Evolutionary conservation across 441 rosid genomes (phyloP), one percentile per base, ranked within the genome.

Genomic region (Eutrema salsugineum): DNA sequence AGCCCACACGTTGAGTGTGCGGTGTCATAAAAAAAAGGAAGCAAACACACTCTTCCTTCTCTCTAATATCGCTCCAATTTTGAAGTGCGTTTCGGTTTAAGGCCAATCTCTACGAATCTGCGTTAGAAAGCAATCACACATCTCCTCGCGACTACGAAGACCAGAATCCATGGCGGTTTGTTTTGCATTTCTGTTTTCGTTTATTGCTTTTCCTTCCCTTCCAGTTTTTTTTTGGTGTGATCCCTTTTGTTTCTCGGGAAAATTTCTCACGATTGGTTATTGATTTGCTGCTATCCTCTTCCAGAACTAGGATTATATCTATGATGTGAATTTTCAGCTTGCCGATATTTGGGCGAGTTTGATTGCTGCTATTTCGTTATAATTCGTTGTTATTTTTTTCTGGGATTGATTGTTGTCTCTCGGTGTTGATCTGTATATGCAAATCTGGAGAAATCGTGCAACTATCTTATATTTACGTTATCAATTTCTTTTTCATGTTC

Each of bases 101-200:
- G 48, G 32, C 70, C 56, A 71, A 42, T 71, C 17, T 71, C 62
- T 2, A n/a, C n/a, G 35, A 59, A 46, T 72, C 58, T 56, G 14
- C 63, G 30, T 66, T 2, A 19, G 50, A 44, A 76, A 69, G 5
- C 53, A 55, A 24, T 33, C 47, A 38, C 58, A 28, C 28, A 57
- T 62, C 58, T 59, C 60, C 48, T 42, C 9, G 46, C 62, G 33
- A 47, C 48, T 47, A 19, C 70, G 47, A 63, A 76, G 55, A 69
- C 56, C 61, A 48, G 47, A 40, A 48, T 76, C 76, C 75, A 76
- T 76, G 79, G 79, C 79, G 75, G 79, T 76, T 32, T 70, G 66
- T 39, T 76, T 48, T 36, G 6, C 36, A 11, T 28, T 28, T 12
- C 17, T 20, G 1, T 33, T 2, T 20, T 1, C 5, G 14, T 15